phyloP scores from a whole-genome alignment of 768 basidiomycete genomes.

The Podaxis sp. region DNA sequence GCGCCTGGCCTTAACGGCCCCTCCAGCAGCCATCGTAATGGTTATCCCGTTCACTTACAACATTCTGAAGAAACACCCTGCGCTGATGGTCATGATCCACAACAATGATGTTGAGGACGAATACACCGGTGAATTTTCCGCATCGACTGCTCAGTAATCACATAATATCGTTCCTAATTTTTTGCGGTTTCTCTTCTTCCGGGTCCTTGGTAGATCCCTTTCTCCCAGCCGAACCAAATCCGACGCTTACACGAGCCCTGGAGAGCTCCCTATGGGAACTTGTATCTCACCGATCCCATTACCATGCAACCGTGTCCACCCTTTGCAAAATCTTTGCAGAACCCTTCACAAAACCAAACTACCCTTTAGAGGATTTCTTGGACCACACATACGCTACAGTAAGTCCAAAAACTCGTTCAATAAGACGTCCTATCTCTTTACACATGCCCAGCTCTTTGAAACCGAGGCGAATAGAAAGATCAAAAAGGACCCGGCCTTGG shows the following conservation, averaged over 20 bases:
- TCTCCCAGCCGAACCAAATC: conserved; percentile 59
- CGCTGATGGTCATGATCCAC: conserved; percentile 92
- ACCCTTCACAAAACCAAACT: conserved; percentile 90
- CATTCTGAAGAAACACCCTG: conserved; percentile 85
- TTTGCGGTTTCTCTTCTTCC: neutral
- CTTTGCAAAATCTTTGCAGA: conserved; percentile 82
- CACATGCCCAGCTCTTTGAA: conserved; percentile 66
- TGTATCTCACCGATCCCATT: conserved; percentile 71
- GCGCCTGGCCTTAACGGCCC: conserved; percentile 76
- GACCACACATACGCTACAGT: conserved; percentile 91
- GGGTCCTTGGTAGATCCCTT: conserved; percentile 54
- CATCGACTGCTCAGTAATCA: neutral
- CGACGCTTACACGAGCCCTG: conserved; percentile 72
- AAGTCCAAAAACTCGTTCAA: conserved; percentile 19
- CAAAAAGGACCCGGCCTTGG: conserved; percentile 69
- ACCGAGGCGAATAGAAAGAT: conserved; percentile 77
- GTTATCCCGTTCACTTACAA: conserved; percentile 94
- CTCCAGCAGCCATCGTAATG: conserved; percentile 88
- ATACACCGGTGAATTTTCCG: conserved; percentile 26
- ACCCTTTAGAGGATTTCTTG: conserved; percentile 91
- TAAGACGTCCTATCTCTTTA: neutral
- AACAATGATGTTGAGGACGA: conserved; percentile 37
- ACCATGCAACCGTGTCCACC: conserved; percentile 84
- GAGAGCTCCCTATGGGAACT: conserved; percentile 95
- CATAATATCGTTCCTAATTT: neutral